These are phyloP conservation scores for Pythium aristosporum DNA, from an alignment of 352 stramenopile species.

Conservation along the genomic window DNA sequence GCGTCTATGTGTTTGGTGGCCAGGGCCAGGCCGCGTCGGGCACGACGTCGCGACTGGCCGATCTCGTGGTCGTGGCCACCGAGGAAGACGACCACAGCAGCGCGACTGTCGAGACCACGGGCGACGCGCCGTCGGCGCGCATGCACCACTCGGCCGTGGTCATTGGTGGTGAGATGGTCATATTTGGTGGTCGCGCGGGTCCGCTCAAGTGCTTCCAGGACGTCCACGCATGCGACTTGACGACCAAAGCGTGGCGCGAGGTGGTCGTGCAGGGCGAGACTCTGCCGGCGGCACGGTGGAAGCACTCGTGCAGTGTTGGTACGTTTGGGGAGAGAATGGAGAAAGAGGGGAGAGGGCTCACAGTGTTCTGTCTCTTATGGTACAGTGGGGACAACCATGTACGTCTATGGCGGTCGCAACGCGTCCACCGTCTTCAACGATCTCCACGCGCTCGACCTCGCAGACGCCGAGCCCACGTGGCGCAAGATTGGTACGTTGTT, in stretches of 20 bases:
- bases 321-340: constrained; percentile 13
- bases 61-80: constrained; percentile 34
- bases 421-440: constrained; percentile 67
- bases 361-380: neutral
- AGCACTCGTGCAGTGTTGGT: constrained; percentile 68
- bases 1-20: constrained; percentile 68
- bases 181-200: constrained; percentile 79
- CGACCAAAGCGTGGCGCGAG: constrained; percentile 43
- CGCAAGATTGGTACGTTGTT: constrained; percentile 43
- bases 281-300: constrained; percentile 61
- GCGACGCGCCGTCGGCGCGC: constrained; percentile 35
- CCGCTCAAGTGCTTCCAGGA: constrained; percentile 71
- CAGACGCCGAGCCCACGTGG: constrained; percentile 37
- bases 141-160: constrained; percentile 80
- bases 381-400: constrained; percentile 66
- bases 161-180: constrained; percentile 52
- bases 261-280: constrained; percentile 29
- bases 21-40: constrained; percentile 55
- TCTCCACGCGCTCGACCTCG: constrained; percentile 65
- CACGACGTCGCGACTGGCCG: constrained; percentile 56
- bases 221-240: constrained; percentile 52
- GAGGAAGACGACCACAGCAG: constrained; percentile 13
- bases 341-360: neutral
- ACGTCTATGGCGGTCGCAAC: constrained; percentile 71
- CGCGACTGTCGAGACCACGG: constrained; percentile 2